Conservation (phyloP, 805 yeast species). For the Metschnikowia hibisci region DNA sequence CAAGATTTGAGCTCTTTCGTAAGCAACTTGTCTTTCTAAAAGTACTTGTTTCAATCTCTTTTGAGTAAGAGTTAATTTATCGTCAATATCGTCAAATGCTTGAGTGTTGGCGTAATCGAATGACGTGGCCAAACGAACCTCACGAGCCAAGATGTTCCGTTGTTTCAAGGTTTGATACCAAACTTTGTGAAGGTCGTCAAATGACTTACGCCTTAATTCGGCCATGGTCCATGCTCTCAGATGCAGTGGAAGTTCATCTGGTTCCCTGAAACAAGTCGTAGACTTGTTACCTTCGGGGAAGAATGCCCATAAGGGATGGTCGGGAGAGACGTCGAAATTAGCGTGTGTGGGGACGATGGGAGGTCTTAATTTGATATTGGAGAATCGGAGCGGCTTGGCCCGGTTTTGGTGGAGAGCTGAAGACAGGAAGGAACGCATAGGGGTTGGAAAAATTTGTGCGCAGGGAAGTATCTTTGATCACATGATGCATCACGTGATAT, state of each 20-base stretch:
- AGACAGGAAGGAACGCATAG: conserved; percentile 9
- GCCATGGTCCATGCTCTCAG: conserved; percentile 85
- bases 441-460: background rate
- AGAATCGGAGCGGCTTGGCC: conserved; percentile 20
- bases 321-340: conserved; percentile 68
- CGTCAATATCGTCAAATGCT: conserved; percentile 39
- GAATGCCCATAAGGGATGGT: conserved; percentile 95
- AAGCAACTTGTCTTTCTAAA: conserved; percentile 77
- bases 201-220: conserved; percentile 85
- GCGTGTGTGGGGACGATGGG: conserved; percentile 83
- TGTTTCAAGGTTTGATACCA: conserved; percentile 89
- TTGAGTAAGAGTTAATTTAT: conserved; percentile 33
- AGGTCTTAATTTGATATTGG: conserved; percentile 53
- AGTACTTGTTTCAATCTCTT: conserved; percentile 77
- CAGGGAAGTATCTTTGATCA: background rate
- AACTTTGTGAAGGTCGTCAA: conserved; percentile 84
- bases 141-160: conserved; percentile 74
- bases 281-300: conserved; percentile 54
- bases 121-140: conserved; percentile 52
- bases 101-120: conserved; percentile 26
- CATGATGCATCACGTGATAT: background rate
- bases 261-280: conserved; percentile 51
- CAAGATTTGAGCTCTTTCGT: conserved; percentile 53
- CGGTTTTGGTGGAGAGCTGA: conserved; percentile 12
- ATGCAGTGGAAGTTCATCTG: conserved; percentile 46